These are phyloP conservation scores for Nothopassalora personata DNA, from an alignment of 2,329 filamentous ascomycete species.

Conservation along the genomic window DNA sequence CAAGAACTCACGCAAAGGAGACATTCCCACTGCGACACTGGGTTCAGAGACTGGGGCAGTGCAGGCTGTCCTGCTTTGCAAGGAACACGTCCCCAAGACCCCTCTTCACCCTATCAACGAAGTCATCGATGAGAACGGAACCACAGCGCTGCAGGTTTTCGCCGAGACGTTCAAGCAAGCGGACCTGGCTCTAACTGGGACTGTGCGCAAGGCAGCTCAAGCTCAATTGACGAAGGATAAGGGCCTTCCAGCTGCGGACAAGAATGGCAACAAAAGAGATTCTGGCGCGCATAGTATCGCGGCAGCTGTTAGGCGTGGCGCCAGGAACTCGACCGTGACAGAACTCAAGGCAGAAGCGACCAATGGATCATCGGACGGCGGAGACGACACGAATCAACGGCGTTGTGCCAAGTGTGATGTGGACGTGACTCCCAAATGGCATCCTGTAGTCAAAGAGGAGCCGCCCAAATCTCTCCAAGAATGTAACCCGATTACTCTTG, in stretches of 20 bases:
- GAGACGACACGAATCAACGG: constrained; percentile 27
- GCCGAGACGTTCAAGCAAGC: constrained; percentile 91
- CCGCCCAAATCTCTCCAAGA: constrained; percentile 6
- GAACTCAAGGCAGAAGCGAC: constrained; percentile 27
- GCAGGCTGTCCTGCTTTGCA: constrained; percentile 85
- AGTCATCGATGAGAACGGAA: constrained; percentile 61
- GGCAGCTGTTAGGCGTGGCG: constrained; percentile 30
- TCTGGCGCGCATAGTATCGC: constrained; percentile 32
- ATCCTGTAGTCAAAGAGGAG: constrained; percentile 20
- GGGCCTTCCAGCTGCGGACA: constrained; percentile 32
- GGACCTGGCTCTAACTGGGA: constrained; percentile 82
- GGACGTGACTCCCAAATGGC: constrained; percentile 64
- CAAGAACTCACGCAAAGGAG: constrained; percentile 80
- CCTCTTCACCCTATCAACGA: constrained; percentile 76
- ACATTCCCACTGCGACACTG: constrained; percentile 71
- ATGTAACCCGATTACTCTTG: constrained; percentile 22
- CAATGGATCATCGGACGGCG: constrained; percentile 14
- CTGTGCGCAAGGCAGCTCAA: constrained; percentile 84
- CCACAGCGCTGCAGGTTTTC: constrained; percentile 79
- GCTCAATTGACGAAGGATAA: constrained; percentile 56
- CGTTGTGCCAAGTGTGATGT: constrained; percentile 47
- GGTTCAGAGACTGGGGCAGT: constrained; percentile 77
- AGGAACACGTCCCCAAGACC: constrained; percentile 69
- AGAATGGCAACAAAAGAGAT: constrained; percentile 36
- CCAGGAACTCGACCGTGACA: constrained; percentile 29